These are phyloP conservation scores for Carex kokanica DNA, from an alignment of 176 grass and related monocot genomes.

Conservation along the genomic window DNA sequence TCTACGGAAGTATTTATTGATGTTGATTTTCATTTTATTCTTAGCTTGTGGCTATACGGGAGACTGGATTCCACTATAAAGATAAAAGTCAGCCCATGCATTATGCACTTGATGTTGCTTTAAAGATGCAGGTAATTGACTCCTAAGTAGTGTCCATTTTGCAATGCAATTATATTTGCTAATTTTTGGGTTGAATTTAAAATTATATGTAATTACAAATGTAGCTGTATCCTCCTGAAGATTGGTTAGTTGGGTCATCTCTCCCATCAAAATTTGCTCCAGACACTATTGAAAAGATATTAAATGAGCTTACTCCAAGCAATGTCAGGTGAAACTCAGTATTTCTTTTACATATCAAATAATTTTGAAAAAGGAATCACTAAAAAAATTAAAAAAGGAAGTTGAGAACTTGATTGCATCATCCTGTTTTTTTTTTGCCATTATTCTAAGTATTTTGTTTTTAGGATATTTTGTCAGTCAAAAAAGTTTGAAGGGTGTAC, in stretches of 20 bases:
- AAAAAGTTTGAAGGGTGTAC: slow-evolving; percentile 70
- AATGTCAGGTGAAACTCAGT: slow-evolving; percentile 77
- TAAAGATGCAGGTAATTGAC: slow-evolving; percentile 77
- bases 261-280: slow-evolving; percentile 77
- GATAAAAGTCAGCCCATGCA: slow-evolving; percentile 61
- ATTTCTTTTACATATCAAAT: background rate
- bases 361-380: background rate
- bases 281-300: slow-evolving; percentile 56
- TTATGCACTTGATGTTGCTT: slow-evolving; percentile 74
- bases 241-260: slow-evolving; percentile 74
- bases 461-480: slow-evolving; percentile 93
- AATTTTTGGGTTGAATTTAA: background rate
- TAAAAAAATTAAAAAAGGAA: background rate
- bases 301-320: slow-evolving; percentile 74
- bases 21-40: slow-evolving; percentile 18
- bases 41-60: slow-evolving; percentile 79
- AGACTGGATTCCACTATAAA: slow-evolving; percentile 76
- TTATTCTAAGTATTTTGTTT: slow-evolving; percentile 10
- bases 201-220: background rate
- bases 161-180: background rate
- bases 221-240: slow-evolving; percentile 83
- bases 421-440: slow-evolving; percentile 5
- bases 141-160: background rate
- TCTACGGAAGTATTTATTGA: slow-evolving; percentile 16
- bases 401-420: slow-evolving; percentile 16